These are phyloP conservation scores for Jatropha curcas DNA, from an alignment of 345 rosid genomes.

Conservation along the genomic window DNA sequence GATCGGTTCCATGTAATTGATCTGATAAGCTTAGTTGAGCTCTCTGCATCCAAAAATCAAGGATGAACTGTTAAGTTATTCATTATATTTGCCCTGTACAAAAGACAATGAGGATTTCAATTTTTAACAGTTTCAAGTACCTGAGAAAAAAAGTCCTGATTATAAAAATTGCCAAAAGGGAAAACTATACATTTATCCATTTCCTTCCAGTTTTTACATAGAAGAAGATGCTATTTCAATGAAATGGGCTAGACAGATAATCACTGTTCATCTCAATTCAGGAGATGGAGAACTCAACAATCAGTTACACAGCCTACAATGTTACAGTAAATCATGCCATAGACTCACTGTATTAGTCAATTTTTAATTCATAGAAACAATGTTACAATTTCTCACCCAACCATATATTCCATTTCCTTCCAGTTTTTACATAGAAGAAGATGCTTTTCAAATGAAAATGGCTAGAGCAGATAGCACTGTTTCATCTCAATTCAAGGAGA, in stretches of 20 bases:
- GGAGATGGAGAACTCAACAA: not conserved
- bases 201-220: not conserved
- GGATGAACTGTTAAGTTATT: not conserved
- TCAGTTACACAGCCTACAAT: not conserved
- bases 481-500: not conserved
- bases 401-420: not conserved
- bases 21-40: slow-evolving; percentile 35
- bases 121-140: not conserved
- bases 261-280: not conserved
- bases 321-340: not conserved
- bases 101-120: not conserved
- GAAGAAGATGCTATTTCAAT: not conserved
- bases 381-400: not conserved
- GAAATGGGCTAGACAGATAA: not conserved
- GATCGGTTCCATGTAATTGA: slow-evolving; percentile 36
- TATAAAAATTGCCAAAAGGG: not conserved
- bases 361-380: not conserved
- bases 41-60: slow-evolving; percentile 31
- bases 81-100: not conserved
- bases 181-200: not conserved
- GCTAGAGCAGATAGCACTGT: not conserved
- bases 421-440: not conserved
- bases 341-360: not conserved
- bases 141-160: not conserved
- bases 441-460: not conserved